A percentile compares a stretch with the other conserved stretches of the same genome.
These are phyloP conservation scores for Catharanthus roseus DNA, from an alignment of 257 asterid species.

Conservation along the genomic window DNA sequence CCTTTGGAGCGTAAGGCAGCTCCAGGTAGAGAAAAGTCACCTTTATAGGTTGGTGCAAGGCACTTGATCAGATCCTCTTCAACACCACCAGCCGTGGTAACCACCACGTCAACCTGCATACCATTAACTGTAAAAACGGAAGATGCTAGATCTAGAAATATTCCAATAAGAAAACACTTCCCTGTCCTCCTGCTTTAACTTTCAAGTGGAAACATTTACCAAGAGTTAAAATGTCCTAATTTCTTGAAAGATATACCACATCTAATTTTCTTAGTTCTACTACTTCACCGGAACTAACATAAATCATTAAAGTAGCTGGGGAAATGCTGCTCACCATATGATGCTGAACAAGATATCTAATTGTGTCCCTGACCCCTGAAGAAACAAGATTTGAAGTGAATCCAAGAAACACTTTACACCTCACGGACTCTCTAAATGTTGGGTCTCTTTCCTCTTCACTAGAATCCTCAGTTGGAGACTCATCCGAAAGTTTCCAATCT, in stretches of 20 bases:
- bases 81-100: slow-evolving; percentile 97
- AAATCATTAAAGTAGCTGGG: too few relatives aligned
- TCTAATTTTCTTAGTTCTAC: not conserved
- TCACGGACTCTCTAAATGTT: slow-evolving; percentile 56
- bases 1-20: slow-evolving; percentile 78
- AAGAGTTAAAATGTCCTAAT: not conserved
- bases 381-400: slow-evolving; percentile 91
- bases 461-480: slow-evolving; percentile 59
- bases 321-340: slow-evolving; percentile 59
- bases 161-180: not conserved
- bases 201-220: not conserved
- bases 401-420: slow-evolving; percentile 82
- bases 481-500: slow-evolving; percentile 93
- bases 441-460: slow-evolving; percentile 54
- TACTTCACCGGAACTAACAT: not conserved
- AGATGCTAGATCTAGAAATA: not conserved
- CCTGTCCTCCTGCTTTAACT: not conserved
- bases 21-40: slow-evolving; percentile 79
- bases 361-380: slow-evolving; percentile 76
- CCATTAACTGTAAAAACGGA: not conserved
- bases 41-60: slow-evolving; percentile 86
- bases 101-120: slow-evolving; percentile 83
- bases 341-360: slow-evolving; percentile 80
- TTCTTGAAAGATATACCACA: not conserved
- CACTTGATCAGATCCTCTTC: slow-evolving; percentile 98